Evolutionary conservation across 83 land plant genomes (phyloP).

Genomic region (Diphasiastrum complanatum): DNA sequence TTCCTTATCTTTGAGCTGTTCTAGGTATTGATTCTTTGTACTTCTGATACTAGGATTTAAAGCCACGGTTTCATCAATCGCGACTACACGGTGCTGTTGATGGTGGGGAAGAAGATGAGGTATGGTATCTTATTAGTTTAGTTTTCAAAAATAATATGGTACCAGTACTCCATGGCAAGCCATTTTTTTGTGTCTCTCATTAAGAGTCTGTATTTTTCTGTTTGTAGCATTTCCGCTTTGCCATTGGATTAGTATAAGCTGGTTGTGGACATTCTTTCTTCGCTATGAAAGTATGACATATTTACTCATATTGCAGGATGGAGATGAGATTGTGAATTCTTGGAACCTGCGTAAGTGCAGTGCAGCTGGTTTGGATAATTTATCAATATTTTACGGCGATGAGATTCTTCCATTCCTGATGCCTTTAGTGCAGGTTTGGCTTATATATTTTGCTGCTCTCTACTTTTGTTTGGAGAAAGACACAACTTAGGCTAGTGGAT

Average conservation of each 20-base stretch:
- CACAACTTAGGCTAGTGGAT: too few species aligned
- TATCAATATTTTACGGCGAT: slow-evolving; percentile 90
- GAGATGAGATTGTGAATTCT: slow-evolving; percentile 81
- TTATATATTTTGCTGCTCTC: neutral
- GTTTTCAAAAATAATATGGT: neutral
- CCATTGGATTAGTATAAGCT: too few species aligned
- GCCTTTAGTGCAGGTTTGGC: slow-evolving; percentile 49
- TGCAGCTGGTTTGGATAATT: slow-evolving; percentile 88
- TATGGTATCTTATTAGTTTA: too few species aligned
- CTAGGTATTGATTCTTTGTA: neutral
- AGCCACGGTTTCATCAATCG: slow-evolving; percentile 88
- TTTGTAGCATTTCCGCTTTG: too few species aligned
- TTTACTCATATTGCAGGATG: slow-evolving; percentile 50
- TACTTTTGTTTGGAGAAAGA: too few species aligned
- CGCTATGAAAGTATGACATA: neutral
- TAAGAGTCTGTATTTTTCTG: neutral
- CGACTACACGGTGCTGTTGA: slow-evolving; percentile 73
- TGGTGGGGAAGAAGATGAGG: slow-evolving; percentile 74
- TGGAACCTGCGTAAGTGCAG: slow-evolving; percentile 98
- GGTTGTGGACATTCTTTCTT: neutral
- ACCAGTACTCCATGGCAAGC: too few species aligned
- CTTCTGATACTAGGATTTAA: slow-evolving; percentile 58
- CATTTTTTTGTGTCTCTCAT: neutral
- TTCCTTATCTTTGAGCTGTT: neutral
- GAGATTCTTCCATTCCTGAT: slow-evolving; percentile 86